Base-by-base conservation (phyloP, 129 eudicot genomes). In the Artemisia annua region DNA sequence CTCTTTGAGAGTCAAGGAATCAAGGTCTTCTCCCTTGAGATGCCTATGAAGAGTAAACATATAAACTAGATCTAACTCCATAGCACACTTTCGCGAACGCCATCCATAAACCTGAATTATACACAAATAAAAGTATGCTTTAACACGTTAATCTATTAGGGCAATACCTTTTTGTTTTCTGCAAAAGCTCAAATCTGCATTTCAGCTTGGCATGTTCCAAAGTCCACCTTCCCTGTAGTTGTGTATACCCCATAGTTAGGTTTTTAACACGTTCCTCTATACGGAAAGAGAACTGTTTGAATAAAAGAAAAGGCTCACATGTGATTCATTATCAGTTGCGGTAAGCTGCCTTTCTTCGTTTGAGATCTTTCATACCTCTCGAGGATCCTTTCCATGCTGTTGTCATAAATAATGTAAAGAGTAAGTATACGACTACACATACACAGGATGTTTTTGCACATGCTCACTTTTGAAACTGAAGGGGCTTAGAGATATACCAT, bases 301-400 rank as follows among this genome's bases (percentile, higher is more conserved):
- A 48, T 9, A 32, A 53, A 1, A 43, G 1, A 1, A 24, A 12
- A 60, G 53, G 56, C 71, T 20, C 63, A 92, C 97, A 79, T 81
- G 81, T 48, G 94, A 74, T n/a, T 87, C 85, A 18, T 63, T 79
- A 73, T 85, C 81, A 48, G 88, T 82, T 55, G 78, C 67, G 28
- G 55, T 70, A 32, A 79, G 85, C 73, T 85, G 88, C 66, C 71
- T 87, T 71, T 89, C 98, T 71, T 91, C 77, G 70, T 83, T 72
- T 7, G 98, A 83, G 73, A 80, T 83, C 91, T 83, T 80, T 92
- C 98, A 44, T 92, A 89, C 81, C 88, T 83, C 67, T 86, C 91
- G 18, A 92, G 89, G 66, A 92, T 85, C 82, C 85, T 88, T 60
- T 92, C 96, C 97, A 92, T 92, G 69, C 97, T 92, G 81, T 64